phyloP scores from a whole-genome alignment of 2,329 filamentous ascomycete genomes.

The Ophiostoma piceae region DNA sequence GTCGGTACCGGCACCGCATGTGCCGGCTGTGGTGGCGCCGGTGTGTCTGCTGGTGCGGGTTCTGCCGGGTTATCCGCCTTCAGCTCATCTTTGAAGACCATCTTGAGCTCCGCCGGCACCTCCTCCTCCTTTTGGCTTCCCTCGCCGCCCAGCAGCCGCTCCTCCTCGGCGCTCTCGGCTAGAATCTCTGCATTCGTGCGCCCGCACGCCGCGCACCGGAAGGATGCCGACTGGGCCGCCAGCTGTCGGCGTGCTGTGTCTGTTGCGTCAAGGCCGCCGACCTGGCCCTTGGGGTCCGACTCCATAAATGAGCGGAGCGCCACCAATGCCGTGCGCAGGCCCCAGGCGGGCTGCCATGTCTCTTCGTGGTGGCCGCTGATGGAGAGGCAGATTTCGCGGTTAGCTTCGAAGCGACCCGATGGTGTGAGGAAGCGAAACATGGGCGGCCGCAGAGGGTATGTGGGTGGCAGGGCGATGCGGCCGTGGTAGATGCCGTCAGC shows the following conservation, averaged over 20 bases:
- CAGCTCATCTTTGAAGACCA: slow-evolving; percentile 72
- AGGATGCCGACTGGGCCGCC: slow-evolving; percentile 61
- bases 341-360: slow-evolving; percentile 98
- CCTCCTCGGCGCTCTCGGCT: slow-evolving; percentile 59
- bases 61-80: slow-evolving; percentile 26
- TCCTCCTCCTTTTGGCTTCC: neutral
- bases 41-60: neutral
- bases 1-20: slow-evolving; percentile 23
- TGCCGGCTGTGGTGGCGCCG: slow-evolving; percentile 25
- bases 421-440: slow-evolving; percentile 95
- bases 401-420: slow-evolving; percentile 87
- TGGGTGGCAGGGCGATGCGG: slow-evolving; percentile 81
- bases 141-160: slow-evolving; percentile 35
- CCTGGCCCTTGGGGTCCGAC: slow-evolving; percentile 76
- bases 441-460: slow-evolving; percentile 86
- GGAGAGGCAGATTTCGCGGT: slow-evolving; percentile 91
- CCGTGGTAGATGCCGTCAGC: slow-evolving; percentile 86
- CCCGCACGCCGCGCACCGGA: slow-evolving; percentile 65
- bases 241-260: slow-evolving; percentile 62
- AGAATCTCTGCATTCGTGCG: slow-evolving; percentile 71
- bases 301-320: slow-evolving; percentile 88
- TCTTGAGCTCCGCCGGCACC: slow-evolving; percentile 51
- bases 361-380: slow-evolving; percentile 96
- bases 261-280: slow-evolving; percentile 78
- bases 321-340: slow-evolving; percentile 79